phyloP scores from a whole-genome alignment of 1,284 basidiomycete genomes.

The Polyporus tsugae region DNA sequence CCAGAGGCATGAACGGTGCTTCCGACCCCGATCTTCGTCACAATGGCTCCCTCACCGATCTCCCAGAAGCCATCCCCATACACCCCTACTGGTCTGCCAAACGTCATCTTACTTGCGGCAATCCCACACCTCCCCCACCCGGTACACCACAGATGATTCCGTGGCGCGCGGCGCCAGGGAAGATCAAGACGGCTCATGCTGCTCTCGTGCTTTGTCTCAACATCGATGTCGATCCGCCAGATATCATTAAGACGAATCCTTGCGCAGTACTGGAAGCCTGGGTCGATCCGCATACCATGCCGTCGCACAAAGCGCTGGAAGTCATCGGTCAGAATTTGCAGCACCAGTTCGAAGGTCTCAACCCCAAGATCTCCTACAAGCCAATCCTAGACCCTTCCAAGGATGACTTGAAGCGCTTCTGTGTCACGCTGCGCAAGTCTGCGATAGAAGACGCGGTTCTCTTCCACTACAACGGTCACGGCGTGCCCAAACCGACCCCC shows the following conservation, averaged over 20 bases:
- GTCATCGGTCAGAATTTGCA: conserved; percentile 92
- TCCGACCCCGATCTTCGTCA: conserved; percentile 45
- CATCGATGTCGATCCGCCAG: conserved; percentile 97
- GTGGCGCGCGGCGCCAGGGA: conserved; percentile 85
- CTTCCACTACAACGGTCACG: conserved; percentile 99
- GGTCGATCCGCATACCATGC: conserved; percentile 94
- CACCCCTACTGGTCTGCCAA: conserved; percentile 86
- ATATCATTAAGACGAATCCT: conserved; percentile 96
- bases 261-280: conserved; percentile 97
- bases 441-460: conserved; percentile 95
- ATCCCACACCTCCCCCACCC: conserved; percentile 74
- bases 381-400: conserved; percentile 94
- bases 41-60: conserved; percentile 49
- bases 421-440: conserved; percentile 84
- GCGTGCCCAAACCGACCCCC: conserved; percentile 95
- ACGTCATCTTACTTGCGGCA: conserved; percentile 88
- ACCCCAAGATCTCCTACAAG: conserved; percentile 91
- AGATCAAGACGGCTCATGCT: conserved; percentile 91
- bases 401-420: conserved; percentile 94
- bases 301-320: conserved; percentile 88
- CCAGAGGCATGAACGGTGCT: conserved; percentile 40
- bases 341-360: conserved; percentile 96
- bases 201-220: conserved; percentile 97
- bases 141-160: conserved; percentile 72
- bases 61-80: conserved; percentile 63